Percentiles rank a stretch among this genome's conserved stretches.
These are phyloP conservation scores for Pythium rishiriense DNA, from an alignment of 352 stramenopile genomes.

Conservation along the genomic window DNA sequence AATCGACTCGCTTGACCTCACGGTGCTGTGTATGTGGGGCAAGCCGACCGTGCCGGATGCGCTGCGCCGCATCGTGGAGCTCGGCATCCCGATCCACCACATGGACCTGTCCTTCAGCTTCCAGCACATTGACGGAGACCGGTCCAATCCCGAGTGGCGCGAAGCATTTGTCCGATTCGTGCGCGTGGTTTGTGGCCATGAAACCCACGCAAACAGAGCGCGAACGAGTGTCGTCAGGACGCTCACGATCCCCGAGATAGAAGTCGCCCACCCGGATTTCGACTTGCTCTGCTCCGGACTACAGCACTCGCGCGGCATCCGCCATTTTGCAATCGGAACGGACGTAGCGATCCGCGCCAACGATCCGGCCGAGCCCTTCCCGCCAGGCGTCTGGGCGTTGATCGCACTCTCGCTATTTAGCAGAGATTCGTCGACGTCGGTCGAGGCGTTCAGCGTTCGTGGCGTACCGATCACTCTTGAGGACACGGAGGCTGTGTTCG, in stretches of 20 bases:
- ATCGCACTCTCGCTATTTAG: not conserved
- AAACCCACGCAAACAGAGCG: not conserved
- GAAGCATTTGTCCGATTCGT: constrained; percentile 8
- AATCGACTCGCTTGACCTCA: not conserved
- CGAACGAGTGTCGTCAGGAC: not conserved
- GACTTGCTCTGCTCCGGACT: not conserved
- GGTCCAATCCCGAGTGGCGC: not conserved
- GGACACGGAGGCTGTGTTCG: not conserved
- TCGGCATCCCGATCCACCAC: not conserved
- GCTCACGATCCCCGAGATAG: not conserved
- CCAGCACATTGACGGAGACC: too few species aligned
- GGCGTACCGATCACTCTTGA: not conserved
- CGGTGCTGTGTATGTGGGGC: not conserved
- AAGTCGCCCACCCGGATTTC: constrained; percentile 2
- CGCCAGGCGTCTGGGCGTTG: not conserved
- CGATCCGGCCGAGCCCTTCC: not conserved
- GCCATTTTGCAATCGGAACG: not conserved
- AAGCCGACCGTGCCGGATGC: not conserved
- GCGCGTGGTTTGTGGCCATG: not conserved
- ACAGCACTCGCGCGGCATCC: not conserved
- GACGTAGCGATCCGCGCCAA: not conserved
- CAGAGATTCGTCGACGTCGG: not conserved
- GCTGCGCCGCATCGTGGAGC: not conserved
- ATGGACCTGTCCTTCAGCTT: not conserved
- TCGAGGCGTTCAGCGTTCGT: not conserved